Evolutionary conservation across 805 yeast genomes (phyloP), one percentile per base, ranked within the genome.

Genomic region (Candida xiaguanensis): DNA sequence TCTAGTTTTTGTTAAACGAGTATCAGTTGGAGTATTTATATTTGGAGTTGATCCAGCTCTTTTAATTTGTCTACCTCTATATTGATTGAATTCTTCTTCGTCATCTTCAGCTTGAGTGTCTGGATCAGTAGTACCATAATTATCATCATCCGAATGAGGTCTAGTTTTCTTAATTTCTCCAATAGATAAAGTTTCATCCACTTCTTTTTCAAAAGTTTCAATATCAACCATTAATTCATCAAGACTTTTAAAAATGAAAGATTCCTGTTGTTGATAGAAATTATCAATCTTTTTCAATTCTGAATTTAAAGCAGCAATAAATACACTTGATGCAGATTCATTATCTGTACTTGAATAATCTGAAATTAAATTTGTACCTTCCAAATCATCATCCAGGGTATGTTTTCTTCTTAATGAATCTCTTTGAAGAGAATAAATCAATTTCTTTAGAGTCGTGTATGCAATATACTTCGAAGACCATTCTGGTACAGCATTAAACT

Each of bases 401-500:
- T 39, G 36, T 19, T 36, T 31, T 15, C 48, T 45, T 30, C 62
- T 46, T 38, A 65, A 50, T 17, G 57, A 55, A 29, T 85, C 88
- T 52, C 90, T 73, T 55, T 93, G 97, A 34, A 91, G 70, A 13
- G 80, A 70, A 59, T 90, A 91, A 20, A 90, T 85, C 30, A 85
- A 73, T 64, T 86, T 87, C 60, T 93, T 91, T 43, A 93, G 69
- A 27, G 85, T 81, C 1, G 95, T 85, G 61, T 91, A 91, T 40
- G 95, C 90, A 41, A 91, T 82, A 61, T 91, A 91, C 58, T 85
- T 80, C 19, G 95, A 81, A 9, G 95, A 78, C 99, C 99, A 91
- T 60, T 93, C 98, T 2, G 99, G 97, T 4, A 93, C 98, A 17
- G 98, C 96, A 61, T 91, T 91, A 65, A 91, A 90, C 72, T 91